Evolutionary conservation across 768 basidiomycete species (phyloP).

Genomic region (Amanita rubescens): DNA sequence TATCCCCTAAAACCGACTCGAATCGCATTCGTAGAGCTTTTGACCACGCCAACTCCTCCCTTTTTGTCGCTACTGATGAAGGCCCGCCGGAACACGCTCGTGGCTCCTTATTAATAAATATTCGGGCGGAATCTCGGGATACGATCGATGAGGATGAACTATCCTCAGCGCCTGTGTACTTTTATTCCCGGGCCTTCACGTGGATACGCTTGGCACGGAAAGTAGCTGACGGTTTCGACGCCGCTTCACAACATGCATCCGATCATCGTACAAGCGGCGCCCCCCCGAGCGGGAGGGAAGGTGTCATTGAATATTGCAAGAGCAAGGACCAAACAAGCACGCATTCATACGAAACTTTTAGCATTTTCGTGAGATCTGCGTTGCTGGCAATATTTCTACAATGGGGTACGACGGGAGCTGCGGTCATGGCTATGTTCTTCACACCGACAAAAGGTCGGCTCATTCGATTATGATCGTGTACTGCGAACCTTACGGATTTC

Average conservation of each 20-base stretch:
- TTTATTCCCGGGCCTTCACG: conserved; percentile 16
- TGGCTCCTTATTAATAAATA: neutral
- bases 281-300: neutral
- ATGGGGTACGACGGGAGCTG: conserved; percentile 21
- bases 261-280: neutral
- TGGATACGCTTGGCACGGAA: conserved; percentile 13
- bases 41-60: conserved; percentile 21
- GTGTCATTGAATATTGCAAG: neutral
- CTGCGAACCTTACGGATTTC: neutral
- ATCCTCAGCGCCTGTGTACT: conserved; percentile 16
- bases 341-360: conserved; percentile 3
- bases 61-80: conserved; percentile 16
- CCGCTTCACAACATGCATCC: neutral
- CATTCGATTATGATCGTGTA: neutral
- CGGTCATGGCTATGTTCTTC: conserved; percentile 15
- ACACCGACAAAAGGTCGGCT: conserved; percentile 18
- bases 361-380: conserved; percentile 10
- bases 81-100: neutral
- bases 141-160: conserved; percentile 10
- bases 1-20: conserved; percentile 35
- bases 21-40: conserved; percentile 23
- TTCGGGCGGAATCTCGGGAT: conserved; percentile 13
- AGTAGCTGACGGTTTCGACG: conserved; percentile 11
- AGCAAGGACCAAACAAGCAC: neutral
- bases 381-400: conserved; percentile 15